A percentile compares a stretch with the other conserved stretches of the same genome.
Conservation (phyloP, 148 eudicot genomes). For the Salicornia ramosissima region DNA sequence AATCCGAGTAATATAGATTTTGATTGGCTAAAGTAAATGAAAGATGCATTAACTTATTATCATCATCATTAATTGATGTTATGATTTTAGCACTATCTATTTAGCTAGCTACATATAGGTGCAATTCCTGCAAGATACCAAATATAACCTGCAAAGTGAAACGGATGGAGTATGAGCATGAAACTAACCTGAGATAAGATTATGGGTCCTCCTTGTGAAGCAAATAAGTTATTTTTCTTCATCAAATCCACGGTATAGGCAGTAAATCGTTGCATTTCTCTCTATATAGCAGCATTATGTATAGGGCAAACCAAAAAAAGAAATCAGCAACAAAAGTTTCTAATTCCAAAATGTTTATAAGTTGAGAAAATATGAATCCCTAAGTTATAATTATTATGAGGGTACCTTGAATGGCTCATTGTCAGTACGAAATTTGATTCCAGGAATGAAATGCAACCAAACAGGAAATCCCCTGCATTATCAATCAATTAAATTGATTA, state of each 20-base stretch:
- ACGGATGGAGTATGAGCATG: neutral
- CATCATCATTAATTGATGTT: no score
- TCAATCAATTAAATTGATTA: conserved; percentile 5
- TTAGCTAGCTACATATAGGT: no score
- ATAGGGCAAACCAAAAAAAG: no score
- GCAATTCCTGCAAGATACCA: no score
- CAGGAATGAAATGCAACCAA: conserved; percentile 92
- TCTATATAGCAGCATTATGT: conserved; percentile 41
- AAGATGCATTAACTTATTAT: no score
- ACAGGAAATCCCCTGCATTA: conserved; percentile 86
- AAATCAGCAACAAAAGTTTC: neutral
- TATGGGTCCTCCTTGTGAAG: conserved; percentile 98
- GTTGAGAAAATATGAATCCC: no score
- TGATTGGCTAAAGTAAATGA: no score
- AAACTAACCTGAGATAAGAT: conserved; percentile 81
- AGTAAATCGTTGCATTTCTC: conserved; percentile 88
- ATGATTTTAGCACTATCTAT: no score
- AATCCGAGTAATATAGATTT: no score
- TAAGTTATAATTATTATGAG: neutral
- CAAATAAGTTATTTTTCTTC: conserved; percentile 79
- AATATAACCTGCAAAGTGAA: no score
- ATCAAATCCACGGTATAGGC: conserved; percentile 77
- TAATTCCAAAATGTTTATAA: neutral
- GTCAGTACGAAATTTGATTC: conserved; percentile 75
- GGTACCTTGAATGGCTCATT: conserved; percentile 85